These are phyloP conservation scores for Sextonia rubra DNA, from an alignment of 164 flowering plant species.

Conservation along the genomic window DNA sequence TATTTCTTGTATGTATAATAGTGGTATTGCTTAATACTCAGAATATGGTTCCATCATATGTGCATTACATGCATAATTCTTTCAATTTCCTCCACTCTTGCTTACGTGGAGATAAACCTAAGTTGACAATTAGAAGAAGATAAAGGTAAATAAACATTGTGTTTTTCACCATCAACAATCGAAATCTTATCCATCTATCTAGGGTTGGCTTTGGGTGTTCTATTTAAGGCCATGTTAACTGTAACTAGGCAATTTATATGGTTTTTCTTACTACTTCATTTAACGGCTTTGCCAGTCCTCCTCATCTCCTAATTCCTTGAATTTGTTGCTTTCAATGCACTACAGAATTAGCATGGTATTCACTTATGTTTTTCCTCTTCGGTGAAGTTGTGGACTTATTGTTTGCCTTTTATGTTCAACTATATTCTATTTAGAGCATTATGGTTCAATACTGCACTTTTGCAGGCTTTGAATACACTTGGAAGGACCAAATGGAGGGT, in stretches of 20 bases:
- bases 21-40: background rate
- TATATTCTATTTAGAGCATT: background rate
- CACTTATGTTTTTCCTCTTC: background rate
- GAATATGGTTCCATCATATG: background rate
- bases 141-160: background rate
- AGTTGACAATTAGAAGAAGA: background rate
- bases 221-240: too few species aligned
- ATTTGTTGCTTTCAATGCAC: too few species aligned
- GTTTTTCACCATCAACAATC: too few species aligned
- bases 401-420: background rate
- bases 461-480: conserved; percentile 87
- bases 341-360: too few species aligned
- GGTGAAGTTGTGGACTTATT: background rate
- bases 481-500: conserved; percentile 95
- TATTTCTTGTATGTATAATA: too few species aligned
- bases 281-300: too few species aligned
- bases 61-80: background rate
- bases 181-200: too few species aligned
- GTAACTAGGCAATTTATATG: too few species aligned
- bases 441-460: background rate
- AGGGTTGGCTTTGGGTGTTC: too few species aligned
- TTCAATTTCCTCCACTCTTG: background rate
- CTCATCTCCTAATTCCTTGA: too few species aligned
- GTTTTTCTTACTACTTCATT: too few species aligned
- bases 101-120: background rate